Conservation (phyloP, 1,139 yeast species). For the Arxiozyma slooffiae region DNA sequence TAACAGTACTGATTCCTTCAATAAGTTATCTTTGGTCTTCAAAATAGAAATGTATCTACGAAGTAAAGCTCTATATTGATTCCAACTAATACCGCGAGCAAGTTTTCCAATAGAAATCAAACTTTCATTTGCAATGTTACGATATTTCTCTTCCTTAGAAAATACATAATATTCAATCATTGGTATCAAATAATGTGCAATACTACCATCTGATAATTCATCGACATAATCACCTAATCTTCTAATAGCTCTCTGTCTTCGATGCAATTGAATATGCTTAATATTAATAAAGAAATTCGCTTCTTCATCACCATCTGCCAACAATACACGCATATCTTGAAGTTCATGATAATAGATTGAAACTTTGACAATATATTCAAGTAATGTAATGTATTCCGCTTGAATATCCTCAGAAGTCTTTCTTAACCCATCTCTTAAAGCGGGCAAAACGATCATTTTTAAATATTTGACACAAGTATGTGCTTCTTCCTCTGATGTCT, state of each 20-base stretch:
- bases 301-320: conserved; percentile 66
- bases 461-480: conserved; percentile 37
- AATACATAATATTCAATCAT: conserved; percentile 69
- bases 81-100: conserved; percentile 57
- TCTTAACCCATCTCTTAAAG: conserved; percentile 60
- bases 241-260: conserved; percentile 75
- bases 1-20: conserved; percentile 54
- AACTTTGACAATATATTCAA: conserved; percentile 52
- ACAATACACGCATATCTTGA: conserved; percentile 56
- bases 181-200: conserved; percentile 76
- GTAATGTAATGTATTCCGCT: conserved; percentile 56
- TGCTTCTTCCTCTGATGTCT: conserved; percentile 33
- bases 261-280: conserved; percentile 72
- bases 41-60: conserved; percentile 59
- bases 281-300: conserved; percentile 76
- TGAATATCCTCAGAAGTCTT: conserved; percentile 55
- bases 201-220: conserved; percentile 44
- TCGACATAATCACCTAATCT: conserved; percentile 40
- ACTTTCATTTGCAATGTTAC: conserved; percentile 69
- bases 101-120: conserved; percentile 53
- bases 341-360: conserved; percentile 45
- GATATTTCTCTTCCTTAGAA: conserved; percentile 44
- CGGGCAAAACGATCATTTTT: conserved; percentile 53
- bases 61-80: conserved; percentile 67
- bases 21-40: conserved; percentile 39